Base-by-base conservation (phyloP, 192 early-diverging fungal genomes). In the Podila clonocystis region DNA sequence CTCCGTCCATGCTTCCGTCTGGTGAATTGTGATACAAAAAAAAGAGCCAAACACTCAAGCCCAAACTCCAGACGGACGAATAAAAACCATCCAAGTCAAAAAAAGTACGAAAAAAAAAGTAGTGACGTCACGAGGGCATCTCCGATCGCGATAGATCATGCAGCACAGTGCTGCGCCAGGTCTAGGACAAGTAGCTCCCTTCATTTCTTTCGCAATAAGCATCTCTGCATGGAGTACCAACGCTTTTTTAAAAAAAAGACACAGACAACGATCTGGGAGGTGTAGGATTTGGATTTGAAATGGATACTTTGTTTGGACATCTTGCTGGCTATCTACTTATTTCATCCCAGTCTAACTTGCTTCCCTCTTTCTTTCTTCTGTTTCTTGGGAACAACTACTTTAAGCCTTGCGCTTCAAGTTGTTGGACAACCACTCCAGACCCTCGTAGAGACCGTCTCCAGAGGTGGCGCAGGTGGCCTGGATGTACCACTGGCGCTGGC, bases 401-500 rank as follows among this genome's bases (percentile, higher is more conserved):
- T 84, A 84, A 69, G 82, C 71, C 64, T 83, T 83, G 68, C 76
- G 74, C 83, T 88, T 90, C 85, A 90, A 83, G 78, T 90, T 91
- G 80, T 76, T 90, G 73, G 90, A 93, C 80, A 97, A 88, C 97
- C 97, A 98, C 76, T 97, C 96, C 70, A 98, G 88, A 80, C 97
- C 97, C 85, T 99, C 97, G 87, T 96, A 97, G 63, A 99, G 92
- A 82, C 97, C 97, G 82, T 99, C 96, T 73, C 97, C 97, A 62
- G 88, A 86, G 41, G 95, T 95, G 58, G 97, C 97, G 84, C 96
- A 97, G 57, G 95, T 93, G 19, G 93, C 91, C 87, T 97, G 96
- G 79, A 99, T 96, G 86, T 93, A 95, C 97, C 97, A 99, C 50
- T 90, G 87, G 83, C 95, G 91, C 82, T 90, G 89, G 73, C 90